Evolutionary conservation across 2,329 filamentous ascomycete genomes (phyloP), one percentile per base, ranked within the genome.

Genomic region (Ceratocystis papillata): DNA sequence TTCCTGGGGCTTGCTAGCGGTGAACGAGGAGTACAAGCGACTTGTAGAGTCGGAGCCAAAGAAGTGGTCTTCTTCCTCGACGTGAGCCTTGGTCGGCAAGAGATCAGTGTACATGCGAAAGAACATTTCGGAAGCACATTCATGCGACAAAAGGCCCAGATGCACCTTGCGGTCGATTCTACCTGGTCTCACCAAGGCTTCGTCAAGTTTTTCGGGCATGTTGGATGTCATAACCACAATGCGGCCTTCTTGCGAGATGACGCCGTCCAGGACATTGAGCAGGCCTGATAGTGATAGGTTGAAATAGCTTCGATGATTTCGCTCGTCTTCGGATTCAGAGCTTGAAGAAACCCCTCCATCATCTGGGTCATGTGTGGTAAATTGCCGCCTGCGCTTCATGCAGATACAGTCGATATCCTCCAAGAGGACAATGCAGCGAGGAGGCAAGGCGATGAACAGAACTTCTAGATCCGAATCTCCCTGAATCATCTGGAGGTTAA

Each of bases 141-240:
- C 70, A 41, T 76, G 75, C 1, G 80, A 82, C 1, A 84, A 83
- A 68, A 82, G 81, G 25, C 76, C 79, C 73, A 91, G 88, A 10
- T 77, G 77, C 0, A 91, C 82, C 70, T 87, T 83, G 50, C 87
- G 77, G 69, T 92, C 88, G 3, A 92, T 85, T 1, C 87, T 80
- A 0, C 88, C 88, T 0, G 89, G 87, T 0, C 88, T 80, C 62
- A 91, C 85, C 5, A 94, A 79, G 0, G 88, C 88, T 59, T 85
- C 81, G 72, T 92, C 88, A 0, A 93, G 81, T 15, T 82, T 79
- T 70, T 92, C 85, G 2, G 87, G 86, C 68, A 84, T 82, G 74
- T 93, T 94, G 41, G 87, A 90, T 0, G 89, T 92, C 87, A 92
- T 90, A 76, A 93, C 86, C 20, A 93, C 80, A 12, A 93, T 83